Evolutionary conservation across 495 filamentous ascomycete genomes (phyloP).

Genomic region (Xylaria grammica): DNA sequence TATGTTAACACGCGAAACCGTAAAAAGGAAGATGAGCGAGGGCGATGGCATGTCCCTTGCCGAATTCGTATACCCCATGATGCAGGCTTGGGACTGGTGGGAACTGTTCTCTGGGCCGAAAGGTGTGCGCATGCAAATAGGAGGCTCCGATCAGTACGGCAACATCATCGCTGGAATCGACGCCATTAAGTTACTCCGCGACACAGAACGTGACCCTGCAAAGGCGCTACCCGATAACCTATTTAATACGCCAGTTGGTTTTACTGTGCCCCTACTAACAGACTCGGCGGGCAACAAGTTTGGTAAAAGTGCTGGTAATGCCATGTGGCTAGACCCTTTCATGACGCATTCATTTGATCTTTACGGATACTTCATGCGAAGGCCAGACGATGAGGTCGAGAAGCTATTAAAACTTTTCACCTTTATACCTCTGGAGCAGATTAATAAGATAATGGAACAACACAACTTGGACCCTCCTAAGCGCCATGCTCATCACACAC

Average conservation of each 20-base stretch:
- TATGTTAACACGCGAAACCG: constrained; percentile 89
- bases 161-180: constrained; percentile 95
- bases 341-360: constrained; percentile 84
- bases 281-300: constrained; percentile 87
- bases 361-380: constrained; percentile 86
- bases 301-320: constrained; percentile 93
- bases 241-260: constrained; percentile 65
- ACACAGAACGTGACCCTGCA: constrained; percentile 52
- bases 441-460: constrained; percentile 66
- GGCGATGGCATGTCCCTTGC: constrained; percentile 92
- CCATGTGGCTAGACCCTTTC: constrained; percentile 86
- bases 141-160: constrained; percentile 93
- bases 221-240: constrained; percentile 33
- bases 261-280: constrained; percentile 89
- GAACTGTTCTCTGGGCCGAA: constrained; percentile 64
- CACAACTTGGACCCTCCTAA: constrained; percentile 69
- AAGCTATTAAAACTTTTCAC: constrained; percentile 88
- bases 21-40: constrained; percentile 77
- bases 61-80: constrained; percentile 89
- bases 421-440: constrained; percentile 73
- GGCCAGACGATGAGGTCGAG: constrained; percentile 78
- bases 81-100: constrained; percentile 99
- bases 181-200: constrained; percentile 72
- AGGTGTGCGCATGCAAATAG: constrained; percentile 81
- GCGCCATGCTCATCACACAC: constrained; percentile 76